These are phyloP conservation scores for Teratosphaeria nubilosa DNA, from an alignment of 2,329 filamentous ascomycete genomes.

Conservation along the genomic window DNA sequence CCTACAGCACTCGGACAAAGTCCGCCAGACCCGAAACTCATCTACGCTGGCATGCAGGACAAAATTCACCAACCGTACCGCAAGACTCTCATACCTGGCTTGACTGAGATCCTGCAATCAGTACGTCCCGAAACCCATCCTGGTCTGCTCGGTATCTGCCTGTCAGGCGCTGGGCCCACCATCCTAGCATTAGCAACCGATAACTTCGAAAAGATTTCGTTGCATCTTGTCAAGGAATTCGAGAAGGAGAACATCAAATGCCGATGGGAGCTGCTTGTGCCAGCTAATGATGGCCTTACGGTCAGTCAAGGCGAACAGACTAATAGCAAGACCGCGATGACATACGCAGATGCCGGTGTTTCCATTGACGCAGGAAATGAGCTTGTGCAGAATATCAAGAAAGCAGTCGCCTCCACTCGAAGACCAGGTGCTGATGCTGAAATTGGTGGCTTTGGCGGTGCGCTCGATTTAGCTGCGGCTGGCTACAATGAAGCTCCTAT, in stretches of 20 bases:
- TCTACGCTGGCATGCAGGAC: constrained; percentile 97
- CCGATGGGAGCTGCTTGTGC: constrained; percentile 78
- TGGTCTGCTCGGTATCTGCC: constrained; percentile 83
- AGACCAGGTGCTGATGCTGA: constrained; percentile 82
- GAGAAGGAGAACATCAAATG: constrained; percentile 63
- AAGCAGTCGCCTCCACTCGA: constrained; percentile 72
- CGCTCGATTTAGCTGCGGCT: constrained; percentile 65
- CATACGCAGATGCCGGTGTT: constrained; percentile 87
- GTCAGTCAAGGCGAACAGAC: constrained; percentile 21
- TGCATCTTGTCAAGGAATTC: constrained; percentile 59
- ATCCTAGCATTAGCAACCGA: constrained; percentile 86
- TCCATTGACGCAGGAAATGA: constrained; percentile 91
- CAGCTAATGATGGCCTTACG: constrained; percentile 59
- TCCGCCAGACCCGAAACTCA: constrained; percentile 83
- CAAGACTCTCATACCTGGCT: constrained; percentile 78
- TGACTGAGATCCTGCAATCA: constrained; percentile 80
- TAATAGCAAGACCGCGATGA: constrained; percentile 40
- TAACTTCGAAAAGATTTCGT: constrained; percentile 80
- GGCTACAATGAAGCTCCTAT: constrained; percentile 67
- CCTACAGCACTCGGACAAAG: constrained; percentile 82
- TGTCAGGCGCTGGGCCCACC: constrained; percentile 89
- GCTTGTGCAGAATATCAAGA: constrained; percentile 85
- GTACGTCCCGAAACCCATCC: constrained; percentile 81
- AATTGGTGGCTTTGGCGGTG: constrained; percentile 91
- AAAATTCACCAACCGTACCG: constrained; percentile 96